Evolutionary conservation across 768 basidiomycete genomes (phyloP).

Genomic region (Podaxis sp.): DNA sequence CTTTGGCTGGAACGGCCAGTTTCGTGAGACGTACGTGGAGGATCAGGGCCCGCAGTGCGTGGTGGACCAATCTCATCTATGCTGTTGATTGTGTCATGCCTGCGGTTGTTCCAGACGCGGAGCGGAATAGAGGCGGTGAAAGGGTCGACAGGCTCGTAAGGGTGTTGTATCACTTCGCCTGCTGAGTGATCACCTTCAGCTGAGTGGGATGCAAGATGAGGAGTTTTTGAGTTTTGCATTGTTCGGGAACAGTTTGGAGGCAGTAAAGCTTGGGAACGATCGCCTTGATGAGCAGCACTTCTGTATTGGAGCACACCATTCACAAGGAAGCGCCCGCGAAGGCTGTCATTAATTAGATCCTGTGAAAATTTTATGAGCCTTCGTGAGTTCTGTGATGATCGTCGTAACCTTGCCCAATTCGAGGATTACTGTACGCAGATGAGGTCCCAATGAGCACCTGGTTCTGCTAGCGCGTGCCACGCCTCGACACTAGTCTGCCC

Average conservation of each 20-base stretch:
- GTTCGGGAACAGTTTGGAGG: neutral
- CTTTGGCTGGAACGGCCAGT: neutral
- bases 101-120: conserved; percentile 2
- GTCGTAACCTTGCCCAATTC: too few relatives aligned
- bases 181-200: neutral
- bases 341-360: neutral
- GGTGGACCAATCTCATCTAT: conserved; percentile 6
- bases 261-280: neutral
- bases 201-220: neutral
- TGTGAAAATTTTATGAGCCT: too few relatives aligned
- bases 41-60: neutral
- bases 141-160: conserved; percentile 4
- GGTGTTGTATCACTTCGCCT: neutral
- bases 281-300: neutral
- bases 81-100: conserved; percentile 1
- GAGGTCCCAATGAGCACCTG: too few relatives aligned
- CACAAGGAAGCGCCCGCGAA: neutral
- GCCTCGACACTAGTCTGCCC: too few relatives aligned
- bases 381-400: too few relatives aligned
- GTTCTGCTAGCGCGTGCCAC: too few relatives aligned
- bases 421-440: too few relatives aligned
- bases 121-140: conserved; percentile 8
- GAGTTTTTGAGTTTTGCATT: neutral
- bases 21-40: neutral
- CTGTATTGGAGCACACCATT: neutral